Conservation (phyloP, 176 grass and related monocot species). For the Oryza meyeriana region DNA sequence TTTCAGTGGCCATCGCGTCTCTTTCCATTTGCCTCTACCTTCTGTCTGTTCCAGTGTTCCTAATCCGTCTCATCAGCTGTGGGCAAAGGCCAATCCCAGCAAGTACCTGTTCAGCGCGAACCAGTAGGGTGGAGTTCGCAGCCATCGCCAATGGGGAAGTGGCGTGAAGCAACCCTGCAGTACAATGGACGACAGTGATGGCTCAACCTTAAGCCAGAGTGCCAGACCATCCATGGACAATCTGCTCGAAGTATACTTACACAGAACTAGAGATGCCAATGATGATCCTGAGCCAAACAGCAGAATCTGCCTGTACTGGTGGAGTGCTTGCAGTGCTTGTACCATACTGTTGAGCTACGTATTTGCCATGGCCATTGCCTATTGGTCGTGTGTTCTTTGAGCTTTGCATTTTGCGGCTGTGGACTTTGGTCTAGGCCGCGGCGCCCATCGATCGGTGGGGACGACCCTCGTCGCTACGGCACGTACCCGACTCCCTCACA, state of each 20-base stretch:
- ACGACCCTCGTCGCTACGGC: background rate
- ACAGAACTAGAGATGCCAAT: background rate
- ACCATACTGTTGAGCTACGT: too few species aligned
- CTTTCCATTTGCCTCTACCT: background rate
- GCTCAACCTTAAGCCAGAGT: background rate
- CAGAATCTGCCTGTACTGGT: background rate
- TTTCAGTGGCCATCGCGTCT: background rate
- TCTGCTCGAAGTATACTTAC: background rate
- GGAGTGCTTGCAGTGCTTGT: background rate
- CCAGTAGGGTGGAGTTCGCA: background rate
- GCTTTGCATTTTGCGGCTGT: background rate
- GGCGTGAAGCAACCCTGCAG: background rate
- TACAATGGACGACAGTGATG: background rate
- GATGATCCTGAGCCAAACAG: background rate
- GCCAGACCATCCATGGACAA: background rate
- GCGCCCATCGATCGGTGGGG: background rate
- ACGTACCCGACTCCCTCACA: conserved; percentile 12
- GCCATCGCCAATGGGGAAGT: background rate
- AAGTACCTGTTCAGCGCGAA: background rate
- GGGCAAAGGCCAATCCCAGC: background rate
- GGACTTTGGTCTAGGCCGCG: background rate
- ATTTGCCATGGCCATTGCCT: background rate
- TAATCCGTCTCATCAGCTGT: background rate
- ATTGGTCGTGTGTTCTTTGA: background rate
- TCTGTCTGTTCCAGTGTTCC: background rate